Conservation (phyloP, 139 green algal species). For the Chara braunii region DNA sequence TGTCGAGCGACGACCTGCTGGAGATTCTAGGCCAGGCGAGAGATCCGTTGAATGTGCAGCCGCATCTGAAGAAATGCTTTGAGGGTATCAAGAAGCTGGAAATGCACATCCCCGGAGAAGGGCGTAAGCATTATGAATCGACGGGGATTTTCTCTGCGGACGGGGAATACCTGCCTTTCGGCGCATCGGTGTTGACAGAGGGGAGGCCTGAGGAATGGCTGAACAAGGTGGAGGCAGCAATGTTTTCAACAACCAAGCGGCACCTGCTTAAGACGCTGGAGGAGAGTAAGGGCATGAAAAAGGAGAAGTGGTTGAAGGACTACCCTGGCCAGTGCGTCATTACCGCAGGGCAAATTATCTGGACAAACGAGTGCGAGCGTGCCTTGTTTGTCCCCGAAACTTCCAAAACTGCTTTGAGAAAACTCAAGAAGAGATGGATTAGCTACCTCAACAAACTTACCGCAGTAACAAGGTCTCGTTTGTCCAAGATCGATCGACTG, state of each 20-base stretch:
- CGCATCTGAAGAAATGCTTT: conserved; percentile 82
- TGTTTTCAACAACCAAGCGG: conserved; percentile 75
- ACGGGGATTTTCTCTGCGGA: conserved; percentile 64
- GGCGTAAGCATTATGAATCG: conserved; percentile 55
- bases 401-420: conserved; percentile 52
- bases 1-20: conserved; percentile 77
- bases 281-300: conserved; percentile 63
- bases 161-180: conserved; percentile 71
- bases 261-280: conserved; percentile 65
- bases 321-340: conserved; percentile 79
- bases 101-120: conserved; percentile 62
- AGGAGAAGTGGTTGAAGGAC: conserved; percentile 82
- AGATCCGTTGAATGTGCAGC: conserved; percentile 69
- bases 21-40: conserved; percentile 82
- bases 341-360: conserved; percentile 70
- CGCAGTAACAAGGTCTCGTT: conserved; percentile 61
- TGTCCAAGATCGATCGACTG: conserved; percentile 72
- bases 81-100: conserved; percentile 76
- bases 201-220: conserved; percentile 80
- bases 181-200: conserved; percentile 55
- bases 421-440: conserved; percentile 78
- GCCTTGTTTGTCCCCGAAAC: conserved; percentile 59
- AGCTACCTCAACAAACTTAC: conserved; percentile 79
- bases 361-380: conserved; percentile 78
- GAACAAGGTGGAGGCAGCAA: conserved; percentile 71